Evolutionary conservation across 306 rosid genomes (phyloP).

Genomic region (Bauhinia variegata): DNA sequence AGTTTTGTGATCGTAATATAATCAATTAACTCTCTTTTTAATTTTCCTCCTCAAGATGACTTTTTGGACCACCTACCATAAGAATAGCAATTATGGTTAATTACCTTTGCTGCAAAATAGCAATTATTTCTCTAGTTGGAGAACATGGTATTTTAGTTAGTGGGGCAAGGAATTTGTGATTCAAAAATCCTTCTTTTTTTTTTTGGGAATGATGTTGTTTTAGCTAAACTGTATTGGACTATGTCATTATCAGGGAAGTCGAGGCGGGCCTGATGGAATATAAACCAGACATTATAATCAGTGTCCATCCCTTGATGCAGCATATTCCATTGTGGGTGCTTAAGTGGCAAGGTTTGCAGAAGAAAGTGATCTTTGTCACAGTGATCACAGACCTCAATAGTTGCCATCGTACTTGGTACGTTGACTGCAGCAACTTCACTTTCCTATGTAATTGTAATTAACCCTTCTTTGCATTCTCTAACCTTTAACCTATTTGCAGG

Average conservation of each 20-base stretch:
- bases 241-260: conserved; percentile 71
- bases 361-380: conserved; percentile 86
- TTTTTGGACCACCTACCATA: conserved; percentile 37
- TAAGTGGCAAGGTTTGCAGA: conserved; percentile 96
- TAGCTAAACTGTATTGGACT: conserved; percentile 32
- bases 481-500: conserved; percentile 53
- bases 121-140: conserved; percentile 14
- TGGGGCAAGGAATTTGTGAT: neutral
- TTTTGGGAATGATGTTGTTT: conserved; percentile 19
- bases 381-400: conserved; percentile 88
- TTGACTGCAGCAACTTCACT: conserved; percentile 10
- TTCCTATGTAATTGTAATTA: neutral
- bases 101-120: conserved; percentile 24
- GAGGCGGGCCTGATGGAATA: conserved; percentile 96
- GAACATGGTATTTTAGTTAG: conserved; percentile 18
- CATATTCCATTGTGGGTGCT: conserved; percentile 98
- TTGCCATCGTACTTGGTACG: conserved; percentile 96
- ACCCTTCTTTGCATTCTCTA: conserved; percentile 15
- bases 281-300: conserved; percentile 90
- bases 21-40: conserved; percentile 1
- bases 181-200: neutral
- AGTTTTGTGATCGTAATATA: conserved; percentile 27
- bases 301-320: conserved; percentile 98
- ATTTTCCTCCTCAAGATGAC: conserved; percentile 28
- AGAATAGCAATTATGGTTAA: conserved; percentile 6